Percentiles rank a stretch among this genome's conserved stretches.
phyloP scores from a whole-genome alignment of 1,284 basidiomycete species.

The Bondarzewia mesenterica region DNA sequence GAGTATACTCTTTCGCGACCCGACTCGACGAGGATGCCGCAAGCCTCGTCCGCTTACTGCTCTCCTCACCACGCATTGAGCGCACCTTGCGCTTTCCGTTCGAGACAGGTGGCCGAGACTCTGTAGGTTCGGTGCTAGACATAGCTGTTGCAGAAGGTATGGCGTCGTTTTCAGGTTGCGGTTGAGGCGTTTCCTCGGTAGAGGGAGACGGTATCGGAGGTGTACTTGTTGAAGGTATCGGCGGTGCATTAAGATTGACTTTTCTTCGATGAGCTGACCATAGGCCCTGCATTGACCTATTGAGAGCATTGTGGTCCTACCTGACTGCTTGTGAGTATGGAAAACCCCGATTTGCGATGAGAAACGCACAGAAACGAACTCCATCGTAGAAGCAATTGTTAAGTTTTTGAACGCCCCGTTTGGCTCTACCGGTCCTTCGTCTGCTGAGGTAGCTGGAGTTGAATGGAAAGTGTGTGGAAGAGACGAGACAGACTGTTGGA shows the following conservation, averaged over 20 bases:
- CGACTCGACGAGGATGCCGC: slow-evolving; percentile 12
- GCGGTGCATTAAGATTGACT: slow-evolving; percentile 54
- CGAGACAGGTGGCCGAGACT: slow-evolving; percentile 18
- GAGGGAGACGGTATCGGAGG: slow-evolving; percentile 19
- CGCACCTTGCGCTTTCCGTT: slow-evolving; percentile 53
- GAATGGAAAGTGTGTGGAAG: not conserved
- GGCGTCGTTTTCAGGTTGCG: slow-evolving; percentile 11
- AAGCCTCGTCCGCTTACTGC: slow-evolving; percentile 46
- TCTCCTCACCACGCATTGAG: slow-evolving; percentile 38
- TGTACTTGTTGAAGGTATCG: slow-evolving; percentile 15
- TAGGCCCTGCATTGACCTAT: slow-evolving; percentile 68
- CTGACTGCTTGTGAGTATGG: slow-evolving; percentile 5
- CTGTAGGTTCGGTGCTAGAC: slow-evolving; percentile 9
- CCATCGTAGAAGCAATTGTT: no score
- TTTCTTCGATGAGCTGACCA: slow-evolving; percentile 62
- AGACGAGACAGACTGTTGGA: not conserved
- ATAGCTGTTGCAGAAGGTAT: not conserved
- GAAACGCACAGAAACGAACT: not conserved
- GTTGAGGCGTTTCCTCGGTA: slow-evolving; percentile 17
- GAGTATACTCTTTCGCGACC: slow-evolving; percentile 49
- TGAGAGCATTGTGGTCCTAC: slow-evolving; percentile 62
- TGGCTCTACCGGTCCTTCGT: not conserved
- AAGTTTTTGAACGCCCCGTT: not conserved
- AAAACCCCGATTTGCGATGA: not conserved
- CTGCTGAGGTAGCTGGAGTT: not conserved